Percentiles rank a stretch among this genome's conserved stretches.
phyloP scores from a whole-genome alignment of 306 rosid genomes.

The Lotus japonicus region DNA sequence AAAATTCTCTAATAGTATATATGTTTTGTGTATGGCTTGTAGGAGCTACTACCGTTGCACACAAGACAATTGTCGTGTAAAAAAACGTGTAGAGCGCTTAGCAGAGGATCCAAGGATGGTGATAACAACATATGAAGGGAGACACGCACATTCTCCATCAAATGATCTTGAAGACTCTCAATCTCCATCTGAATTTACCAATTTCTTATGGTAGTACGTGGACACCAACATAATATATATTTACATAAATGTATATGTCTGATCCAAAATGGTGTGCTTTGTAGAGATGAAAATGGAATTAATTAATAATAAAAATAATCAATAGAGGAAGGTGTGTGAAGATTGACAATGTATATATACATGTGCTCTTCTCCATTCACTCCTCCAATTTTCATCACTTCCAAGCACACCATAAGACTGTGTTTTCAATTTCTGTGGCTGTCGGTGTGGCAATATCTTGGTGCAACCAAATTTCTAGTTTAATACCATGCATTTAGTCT shows the following conservation, averaged over 20 bases:
- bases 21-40: neutral
- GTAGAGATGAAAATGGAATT: constrained; percentile 20
- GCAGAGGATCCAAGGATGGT: constrained; percentile 99
- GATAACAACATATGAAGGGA: constrained; percentile 93
- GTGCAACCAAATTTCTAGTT: neutral
- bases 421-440: no score
- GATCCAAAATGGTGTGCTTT: constrained; percentile 9
- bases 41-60: constrained; percentile 98
- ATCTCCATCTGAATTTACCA: constrained; percentile 50
- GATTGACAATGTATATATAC: neutral
- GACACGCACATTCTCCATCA: constrained; percentile 85
- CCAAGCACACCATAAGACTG: constrained; percentile 21
- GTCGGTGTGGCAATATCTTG: no score
- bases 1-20: no score
- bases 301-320: no score
- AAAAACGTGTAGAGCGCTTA: constrained; percentile 87
- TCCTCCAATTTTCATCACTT: constrained; percentile 18
- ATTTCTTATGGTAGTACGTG: constrained; percentile 73
- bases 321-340: neutral
- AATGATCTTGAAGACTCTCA: constrained; percentile 69
- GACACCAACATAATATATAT: neutral
- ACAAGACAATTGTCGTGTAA: constrained; percentile 83
- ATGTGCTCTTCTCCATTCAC: neutral
- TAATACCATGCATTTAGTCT: neutral
- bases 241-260: neutral